Conservation (phyloP, 371 early-diverging fungal genomes). For the Batkoa obscura region DNA sequence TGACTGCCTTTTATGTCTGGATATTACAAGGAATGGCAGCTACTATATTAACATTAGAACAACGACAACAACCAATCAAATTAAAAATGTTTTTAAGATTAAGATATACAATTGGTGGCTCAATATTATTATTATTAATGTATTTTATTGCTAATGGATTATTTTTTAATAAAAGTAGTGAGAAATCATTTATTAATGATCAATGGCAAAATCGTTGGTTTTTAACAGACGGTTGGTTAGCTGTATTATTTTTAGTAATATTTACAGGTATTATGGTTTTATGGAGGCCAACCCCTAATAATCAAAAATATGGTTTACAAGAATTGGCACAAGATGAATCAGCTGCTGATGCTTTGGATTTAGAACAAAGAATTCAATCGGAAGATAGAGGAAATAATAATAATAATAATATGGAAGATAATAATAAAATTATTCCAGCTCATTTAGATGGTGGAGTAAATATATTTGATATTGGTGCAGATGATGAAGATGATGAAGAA, state of each 20-base stretch:
- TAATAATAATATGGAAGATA: constrained; percentile 7
- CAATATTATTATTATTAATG: constrained; percentile 42
- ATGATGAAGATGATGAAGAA: constrained; percentile 22
- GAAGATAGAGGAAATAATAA: constrained; percentile 17
- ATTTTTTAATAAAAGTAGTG: constrained; percentile 33
- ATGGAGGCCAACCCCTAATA: constrained; percentile 88
- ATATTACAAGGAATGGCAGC: constrained; percentile 33
- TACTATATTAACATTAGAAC: constrained; percentile 43
- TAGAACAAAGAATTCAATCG: constrained; percentile 33
- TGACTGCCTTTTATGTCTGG: constrained; percentile 90
- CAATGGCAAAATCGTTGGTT: constrained; percentile 84
- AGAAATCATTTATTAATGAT: constrained; percentile 44
- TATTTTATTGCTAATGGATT: constrained; percentile 69
- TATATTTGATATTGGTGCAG: constrained; percentile 42
- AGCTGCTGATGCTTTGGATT: constrained; percentile 18
- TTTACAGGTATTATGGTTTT: constrained; percentile 55
- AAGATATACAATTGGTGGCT: constrained; percentile 56
- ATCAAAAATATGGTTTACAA: constrained; percentile 59
- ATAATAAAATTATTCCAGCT: constrained; percentile 6
- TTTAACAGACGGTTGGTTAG: constrained; percentile 74
- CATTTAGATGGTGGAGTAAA: constrained; percentile 24
- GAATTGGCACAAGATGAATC: constrained; percentile 6
- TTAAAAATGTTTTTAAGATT: constrained; percentile 73
- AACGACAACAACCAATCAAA: constrained; percentile 70
- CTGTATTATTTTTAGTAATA: constrained; percentile 60